Evolutionary conservation across 208 protist species (phyloP).

Genomic region (Wallacemonas sp.): DNA sequence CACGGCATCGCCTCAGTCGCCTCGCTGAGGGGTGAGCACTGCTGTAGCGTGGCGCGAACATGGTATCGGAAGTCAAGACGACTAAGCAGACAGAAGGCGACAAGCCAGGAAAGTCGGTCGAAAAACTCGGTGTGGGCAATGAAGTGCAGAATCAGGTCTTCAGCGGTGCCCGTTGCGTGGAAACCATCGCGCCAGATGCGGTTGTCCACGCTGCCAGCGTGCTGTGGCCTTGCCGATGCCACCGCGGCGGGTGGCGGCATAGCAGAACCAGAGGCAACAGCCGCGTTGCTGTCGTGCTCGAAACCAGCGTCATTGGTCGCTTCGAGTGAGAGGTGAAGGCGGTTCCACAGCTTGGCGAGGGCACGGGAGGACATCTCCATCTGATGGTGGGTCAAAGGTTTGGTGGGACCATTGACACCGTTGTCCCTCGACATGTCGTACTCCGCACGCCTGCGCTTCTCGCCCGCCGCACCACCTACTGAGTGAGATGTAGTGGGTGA

Average conservation of each 20-base stretch:
- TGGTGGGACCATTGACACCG: background rate
- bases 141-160: conserved; percentile 63
- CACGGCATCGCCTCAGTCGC: background rate
- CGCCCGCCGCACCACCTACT: too few relatives aligned
- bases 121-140: conserved; percentile 46
- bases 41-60: background rate
- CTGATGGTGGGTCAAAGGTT: background rate
- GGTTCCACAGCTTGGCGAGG: background rate
- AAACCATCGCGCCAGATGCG: conserved; percentile 25
- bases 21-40: background rate
- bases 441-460: background rate
- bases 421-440: background rate
- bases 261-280: too few relatives aligned
- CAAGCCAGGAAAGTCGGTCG: conserved; percentile 58
- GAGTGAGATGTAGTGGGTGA: too few relatives aligned
- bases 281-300: too few relatives aligned
- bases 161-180: conserved; percentile 9
- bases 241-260: too few relatives aligned
- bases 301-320: background rate
- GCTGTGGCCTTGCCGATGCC: background rate
- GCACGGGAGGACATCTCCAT: background rate
- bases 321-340: background rate
- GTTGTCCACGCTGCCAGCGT: conserved; percentile 11
- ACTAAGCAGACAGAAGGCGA: conserved; percentile 61
- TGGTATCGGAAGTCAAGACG: background rate